A percentile compares a stretch with the other conserved stretches of the same genome.
Conservation (phyloP, 495 filamentous ascomycete genomes). For the Penicillium macrosclerotiorum region DNA sequence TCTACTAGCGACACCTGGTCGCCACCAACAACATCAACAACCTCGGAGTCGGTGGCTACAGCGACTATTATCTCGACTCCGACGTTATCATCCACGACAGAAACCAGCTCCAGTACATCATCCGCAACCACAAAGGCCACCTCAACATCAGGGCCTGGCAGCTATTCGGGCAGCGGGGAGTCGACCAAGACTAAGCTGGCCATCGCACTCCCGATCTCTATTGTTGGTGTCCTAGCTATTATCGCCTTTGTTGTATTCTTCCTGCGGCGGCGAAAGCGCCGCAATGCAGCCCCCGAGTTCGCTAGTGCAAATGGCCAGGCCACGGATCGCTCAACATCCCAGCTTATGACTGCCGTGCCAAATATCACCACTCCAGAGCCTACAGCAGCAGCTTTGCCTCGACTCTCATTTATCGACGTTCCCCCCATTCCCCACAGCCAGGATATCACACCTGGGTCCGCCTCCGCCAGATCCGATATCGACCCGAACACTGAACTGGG, state of each 20-base stretch:
- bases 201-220: conserved; percentile 37
- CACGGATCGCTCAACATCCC: conserved; percentile 15
- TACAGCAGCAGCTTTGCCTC: neutral
- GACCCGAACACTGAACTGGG: conserved; percentile 10
- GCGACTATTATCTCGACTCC: neutral
- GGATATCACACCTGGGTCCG: conserved; percentile 1
- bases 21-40: neutral
- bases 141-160: conserved; percentile 1
- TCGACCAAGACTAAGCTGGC: conserved; percentile 33
- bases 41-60: neutral
- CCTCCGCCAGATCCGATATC: neutral
- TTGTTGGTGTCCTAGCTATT: conserved; percentile 30
- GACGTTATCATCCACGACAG: neutral
- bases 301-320: conserved; percentile 11
- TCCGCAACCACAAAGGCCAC: neutral
- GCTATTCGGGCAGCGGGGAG: conserved; percentile 5
- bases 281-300: conserved; percentile 9
- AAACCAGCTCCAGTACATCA: conserved; percentile 1
- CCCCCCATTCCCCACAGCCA: neutral
- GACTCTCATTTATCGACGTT: conserved; percentile 10
- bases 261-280: conserved; percentile 20
- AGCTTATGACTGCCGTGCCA: conserved; percentile 10
- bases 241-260: conserved; percentile 27
- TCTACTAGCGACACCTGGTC: no score
- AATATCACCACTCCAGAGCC: conserved; percentile 2